These are phyloP conservation scores for Clavulina sp. DNA, from an alignment of 768 basidiomycete genomes.

Conservation along the genomic window DNA sequence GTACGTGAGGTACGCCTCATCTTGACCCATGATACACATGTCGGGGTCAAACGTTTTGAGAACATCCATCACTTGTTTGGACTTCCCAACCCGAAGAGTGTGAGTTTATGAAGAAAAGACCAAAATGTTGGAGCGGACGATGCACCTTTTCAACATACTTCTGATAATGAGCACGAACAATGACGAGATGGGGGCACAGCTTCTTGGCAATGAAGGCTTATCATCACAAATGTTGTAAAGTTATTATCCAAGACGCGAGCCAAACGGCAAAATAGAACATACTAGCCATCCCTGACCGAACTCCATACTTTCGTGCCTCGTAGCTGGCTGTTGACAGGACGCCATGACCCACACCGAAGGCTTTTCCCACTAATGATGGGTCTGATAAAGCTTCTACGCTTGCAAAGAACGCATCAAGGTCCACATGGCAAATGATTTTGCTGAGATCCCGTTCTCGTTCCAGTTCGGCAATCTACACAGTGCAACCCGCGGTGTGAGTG, in stretches of 20 bases:
- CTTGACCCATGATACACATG: slow-evolving; percentile 34
- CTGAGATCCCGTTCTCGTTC: slow-evolving; percentile 62
- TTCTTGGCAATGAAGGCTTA: slow-evolving; percentile 83
- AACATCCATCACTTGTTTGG: slow-evolving; percentile 44
- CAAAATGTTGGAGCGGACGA: slow-evolving; percentile 16
- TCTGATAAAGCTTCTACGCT: slow-evolving; percentile 36
- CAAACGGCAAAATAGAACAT: slow-evolving; percentile 12
- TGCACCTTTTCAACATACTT: slow-evolving; percentile 43
- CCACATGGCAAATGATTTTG: slow-evolving; percentile 81
- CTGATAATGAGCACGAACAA: slow-evolving; percentile 37
- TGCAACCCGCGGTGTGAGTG: background rate
- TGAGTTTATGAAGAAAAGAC: slow-evolving; percentile 13
- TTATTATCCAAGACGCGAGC: background rate
- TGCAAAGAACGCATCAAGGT: slow-evolving; percentile 90
- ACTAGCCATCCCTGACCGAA: slow-evolving; percentile 94
- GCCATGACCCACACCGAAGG: slow-evolving; percentile 55
- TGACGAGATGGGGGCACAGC: slow-evolving; percentile 74
- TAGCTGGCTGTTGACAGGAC: slow-evolving; percentile 83
- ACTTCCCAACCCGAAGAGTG: background rate
- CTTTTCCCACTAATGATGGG: slow-evolving; percentile 16
- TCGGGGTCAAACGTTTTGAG: slow-evolving; percentile 55
- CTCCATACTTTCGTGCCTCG: slow-evolving; percentile 77
- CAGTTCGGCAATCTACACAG: slow-evolving; percentile 34
- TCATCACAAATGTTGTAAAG: background rate
- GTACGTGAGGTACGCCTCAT: slow-evolving; percentile 86